Conservation (phyloP, 2,329 filamentous ascomycete species). For the Lasiodiplodia gonubiensis region DNA sequence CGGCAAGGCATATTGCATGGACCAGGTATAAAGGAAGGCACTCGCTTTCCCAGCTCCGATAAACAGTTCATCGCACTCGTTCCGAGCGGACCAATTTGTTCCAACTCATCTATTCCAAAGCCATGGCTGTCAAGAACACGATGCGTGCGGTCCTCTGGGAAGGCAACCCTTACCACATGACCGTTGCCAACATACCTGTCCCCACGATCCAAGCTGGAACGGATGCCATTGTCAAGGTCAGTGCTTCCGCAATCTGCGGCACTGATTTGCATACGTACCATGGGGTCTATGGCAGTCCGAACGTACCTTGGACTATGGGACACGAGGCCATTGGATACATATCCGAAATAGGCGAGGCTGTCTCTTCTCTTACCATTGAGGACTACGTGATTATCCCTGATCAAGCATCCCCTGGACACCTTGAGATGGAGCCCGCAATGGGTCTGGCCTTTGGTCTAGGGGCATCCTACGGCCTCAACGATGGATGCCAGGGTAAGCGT, state of each 20-base stretch:
- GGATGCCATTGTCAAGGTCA: conserved; percentile 47
- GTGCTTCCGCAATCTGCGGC: conserved; percentile 45
- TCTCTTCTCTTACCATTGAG: conserved; percentile 21
- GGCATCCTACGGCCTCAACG: neutral
- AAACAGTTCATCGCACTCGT: too few species aligned
- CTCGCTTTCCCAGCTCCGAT: too few species aligned
- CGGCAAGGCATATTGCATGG: too few species aligned
- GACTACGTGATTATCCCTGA: conserved; percentile 31
- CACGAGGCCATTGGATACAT: conserved; percentile 32
- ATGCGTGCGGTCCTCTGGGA: too few species aligned
- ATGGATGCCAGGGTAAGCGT: neutral
- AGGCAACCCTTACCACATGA: too few species aligned
- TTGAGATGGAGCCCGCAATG: conserved; percentile 14
- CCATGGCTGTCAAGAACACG: too few species aligned
- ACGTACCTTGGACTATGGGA: conserved; percentile 11
- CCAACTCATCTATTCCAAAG: too few species aligned
- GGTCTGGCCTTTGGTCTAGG: too few species aligned
- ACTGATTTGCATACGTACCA: conserved; percentile 46
- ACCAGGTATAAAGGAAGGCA: too few species aligned
- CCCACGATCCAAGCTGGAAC: conserved; percentile 30
- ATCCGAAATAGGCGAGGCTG: conserved; percentile 27
- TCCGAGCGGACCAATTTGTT: too few species aligned
- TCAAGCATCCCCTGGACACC: conserved; percentile 22
- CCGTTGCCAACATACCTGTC: neutral
- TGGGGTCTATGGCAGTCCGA: conserved; percentile 22